Conservation (phyloP, 768 basidiomycete genomes). For the Mycena capillaripes region DNA sequence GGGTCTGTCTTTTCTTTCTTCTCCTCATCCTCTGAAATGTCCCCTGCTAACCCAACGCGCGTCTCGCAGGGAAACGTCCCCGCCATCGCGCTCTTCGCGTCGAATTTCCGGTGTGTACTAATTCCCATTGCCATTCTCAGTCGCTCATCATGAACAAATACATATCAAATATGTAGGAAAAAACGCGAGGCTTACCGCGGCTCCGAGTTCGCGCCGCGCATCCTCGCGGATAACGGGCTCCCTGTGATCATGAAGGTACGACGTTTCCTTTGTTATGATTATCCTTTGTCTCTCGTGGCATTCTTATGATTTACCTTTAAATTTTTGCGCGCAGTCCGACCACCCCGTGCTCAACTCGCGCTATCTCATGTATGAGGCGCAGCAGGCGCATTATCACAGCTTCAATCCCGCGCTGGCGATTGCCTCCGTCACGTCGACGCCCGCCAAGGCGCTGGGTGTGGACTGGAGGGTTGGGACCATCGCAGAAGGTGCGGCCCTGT, state of each 20-base stretch:
- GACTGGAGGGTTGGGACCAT: constrained; percentile 79
- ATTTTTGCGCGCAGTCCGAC: constrained; percentile 56
- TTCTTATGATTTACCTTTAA: too few species aligned
- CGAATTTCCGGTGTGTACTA: constrained; percentile 60
- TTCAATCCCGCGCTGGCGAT: constrained; percentile 70
- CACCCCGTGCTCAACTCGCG: constrained; percentile 74
- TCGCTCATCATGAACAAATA: background rate
- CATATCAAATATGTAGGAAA: constrained; percentile 50
- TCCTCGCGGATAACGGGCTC: constrained; percentile 76
- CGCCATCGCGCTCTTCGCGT: constrained; percentile 80
- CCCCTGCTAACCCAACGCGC: too few species aligned
- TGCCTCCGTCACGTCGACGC: constrained; percentile 72
- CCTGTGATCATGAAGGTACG: constrained; percentile 80
- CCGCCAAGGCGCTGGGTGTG: constrained; percentile 75
- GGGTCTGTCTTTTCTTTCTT: constrained; percentile 49
- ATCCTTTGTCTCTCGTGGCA: background rate
- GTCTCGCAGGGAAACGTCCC: constrained; percentile 62
- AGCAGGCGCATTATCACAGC: constrained; percentile 77
- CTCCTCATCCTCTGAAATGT: background rate
- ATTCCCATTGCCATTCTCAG: background rate
- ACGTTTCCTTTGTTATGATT: background rate
- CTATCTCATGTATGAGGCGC: constrained; percentile 79
- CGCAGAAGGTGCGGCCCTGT: constrained; percentile 55
- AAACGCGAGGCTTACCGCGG: constrained; percentile 75
- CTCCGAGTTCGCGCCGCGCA: constrained; percentile 78